Conservation (phyloP, 2,329 filamentous ascomycete genomes). For the Fusarium marasasianum region DNA sequence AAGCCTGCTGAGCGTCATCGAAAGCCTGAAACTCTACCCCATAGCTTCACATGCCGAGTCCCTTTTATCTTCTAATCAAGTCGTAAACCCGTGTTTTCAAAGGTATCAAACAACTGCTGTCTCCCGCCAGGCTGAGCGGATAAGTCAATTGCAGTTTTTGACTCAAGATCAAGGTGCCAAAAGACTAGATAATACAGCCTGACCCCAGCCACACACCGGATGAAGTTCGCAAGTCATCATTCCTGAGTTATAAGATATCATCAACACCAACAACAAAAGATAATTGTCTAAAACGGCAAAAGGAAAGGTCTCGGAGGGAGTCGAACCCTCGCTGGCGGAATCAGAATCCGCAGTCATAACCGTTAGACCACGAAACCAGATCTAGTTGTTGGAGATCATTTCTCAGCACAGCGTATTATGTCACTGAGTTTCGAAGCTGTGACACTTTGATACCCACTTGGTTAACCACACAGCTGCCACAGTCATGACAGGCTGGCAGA, state of each 20-base stretch:
- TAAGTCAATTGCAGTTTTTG: neutral
- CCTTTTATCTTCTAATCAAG: neutral
- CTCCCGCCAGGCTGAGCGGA: neutral
- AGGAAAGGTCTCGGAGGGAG: conserved; percentile 37
- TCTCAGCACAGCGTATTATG: rapidly evolving
- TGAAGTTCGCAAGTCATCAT: neutral
- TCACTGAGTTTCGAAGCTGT: rapidly evolving
- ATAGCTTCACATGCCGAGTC: neutral
- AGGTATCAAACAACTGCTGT: no score
- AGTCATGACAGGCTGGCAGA: neutral
- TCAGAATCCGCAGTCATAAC: conserved; percentile 44
- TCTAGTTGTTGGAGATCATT: neutral
- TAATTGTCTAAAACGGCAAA: neutral
- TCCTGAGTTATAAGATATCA: neutral
- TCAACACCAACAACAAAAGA: neutral
- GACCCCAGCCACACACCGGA: no score
- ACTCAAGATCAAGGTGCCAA: no score
- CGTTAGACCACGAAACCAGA: conserved; percentile 16
- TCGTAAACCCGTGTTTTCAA: neutral
- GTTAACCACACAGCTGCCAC: neutral
- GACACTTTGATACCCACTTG: neutral
- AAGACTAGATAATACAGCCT: neutral
- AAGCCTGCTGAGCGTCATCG: neutral
- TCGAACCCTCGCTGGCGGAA: conserved; percentile 44
- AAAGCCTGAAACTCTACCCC: neutral